Percentiles rank a stretch among this genome's conserved stretches.
Conservation (phyloP, 768 basidiomycete genomes). For the Mrakia hoshinonis region DNA sequence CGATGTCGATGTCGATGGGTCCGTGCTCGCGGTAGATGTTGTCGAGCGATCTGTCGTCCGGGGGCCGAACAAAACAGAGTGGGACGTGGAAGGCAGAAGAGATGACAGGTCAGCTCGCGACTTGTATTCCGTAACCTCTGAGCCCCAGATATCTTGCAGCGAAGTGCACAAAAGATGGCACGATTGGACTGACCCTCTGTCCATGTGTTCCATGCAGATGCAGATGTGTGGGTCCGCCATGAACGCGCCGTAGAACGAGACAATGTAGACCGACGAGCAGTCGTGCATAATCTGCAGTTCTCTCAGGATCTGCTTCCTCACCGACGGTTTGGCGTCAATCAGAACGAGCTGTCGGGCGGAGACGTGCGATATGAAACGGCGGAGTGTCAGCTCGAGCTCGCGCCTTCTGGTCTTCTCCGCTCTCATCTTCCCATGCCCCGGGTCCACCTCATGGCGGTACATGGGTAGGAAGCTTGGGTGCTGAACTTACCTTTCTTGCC, state of each 20-base stretch:
- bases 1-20: constrained; percentile 81
- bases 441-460: too few species aligned
- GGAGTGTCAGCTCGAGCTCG: constrained; percentile 20
- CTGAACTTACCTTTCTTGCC: constrained; percentile 81
- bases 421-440: too few species aligned
- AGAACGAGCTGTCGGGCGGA: constrained; percentile 67
- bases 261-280: constrained; percentile 84
- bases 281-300: constrained; percentile 99
- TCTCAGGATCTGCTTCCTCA: constrained; percentile 92
- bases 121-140: too few species aligned
- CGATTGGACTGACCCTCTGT: constrained; percentile 41
- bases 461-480: background rate
- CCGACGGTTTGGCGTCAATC: constrained; percentile 91
- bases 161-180: too few species aligned
- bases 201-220: constrained; percentile 85
- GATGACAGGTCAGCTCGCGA: background rate
- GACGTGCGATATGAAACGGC: background rate
- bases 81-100: constrained; percentile 9
- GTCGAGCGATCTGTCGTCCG: constrained; percentile 58
- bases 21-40: constrained; percentile 94
- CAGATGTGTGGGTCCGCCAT: constrained; percentile 96
- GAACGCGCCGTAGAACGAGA: constrained; percentile 95
- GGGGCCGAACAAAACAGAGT: background rate
- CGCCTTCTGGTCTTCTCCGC: too few species aligned
- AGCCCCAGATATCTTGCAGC: too few species aligned